Conservation (phyloP, 768 basidiomycete species). For the Rhizopogon sp. region DNA sequence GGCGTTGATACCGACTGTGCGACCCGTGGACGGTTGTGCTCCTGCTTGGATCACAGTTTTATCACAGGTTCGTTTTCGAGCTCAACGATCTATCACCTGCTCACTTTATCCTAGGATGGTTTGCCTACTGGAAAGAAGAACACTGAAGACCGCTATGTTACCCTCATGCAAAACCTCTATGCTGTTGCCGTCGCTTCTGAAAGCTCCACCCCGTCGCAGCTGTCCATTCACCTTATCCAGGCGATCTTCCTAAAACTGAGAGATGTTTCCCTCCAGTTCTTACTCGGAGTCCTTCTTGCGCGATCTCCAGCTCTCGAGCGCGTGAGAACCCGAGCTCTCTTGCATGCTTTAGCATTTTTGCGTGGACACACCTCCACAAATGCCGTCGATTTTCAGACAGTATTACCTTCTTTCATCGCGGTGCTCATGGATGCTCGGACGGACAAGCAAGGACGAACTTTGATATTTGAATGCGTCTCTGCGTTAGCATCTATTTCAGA, state of each 20-base stretch:
- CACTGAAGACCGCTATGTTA: slow-evolving; percentile 40
- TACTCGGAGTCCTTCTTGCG: slow-evolving; percentile 66
- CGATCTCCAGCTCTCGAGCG: slow-evolving; percentile 20
- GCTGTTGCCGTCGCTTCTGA: slow-evolving; percentile 54
- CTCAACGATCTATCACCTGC: neutral
- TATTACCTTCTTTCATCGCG: slow-evolving; percentile 66
- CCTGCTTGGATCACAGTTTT: slow-evolving; percentile 45
- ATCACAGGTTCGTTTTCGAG: slow-evolving; percentile 25
- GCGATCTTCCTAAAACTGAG: slow-evolving; percentile 63
- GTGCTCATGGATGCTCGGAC: slow-evolving; percentile 34
- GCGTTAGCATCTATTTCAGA: slow-evolving; percentile 35
- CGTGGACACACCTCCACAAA: slow-evolving; percentile 58
- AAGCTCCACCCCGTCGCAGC: slow-evolving; percentile 30
- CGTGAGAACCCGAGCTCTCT: slow-evolving; percentile 53
- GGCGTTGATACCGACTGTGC: slow-evolving; percentile 44
- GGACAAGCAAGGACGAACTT: slow-evolving; percentile 23
- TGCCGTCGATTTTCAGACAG: slow-evolving; percentile 73
- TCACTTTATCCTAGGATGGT: slow-evolving; percentile 9
- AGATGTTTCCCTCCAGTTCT: slow-evolving; percentile 72
- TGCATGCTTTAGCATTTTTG: slow-evolving; percentile 78
- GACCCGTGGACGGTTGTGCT: slow-evolving; percentile 32
- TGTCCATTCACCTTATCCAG: slow-evolving; percentile 56
- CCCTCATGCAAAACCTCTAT: slow-evolving; percentile 66
- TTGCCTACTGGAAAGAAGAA: slow-evolving; percentile 11
- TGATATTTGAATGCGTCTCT: slow-evolving; percentile 52